Base-by-base conservation (phyloP, 129 eudicot species). In the Logfia minima region DNA sequence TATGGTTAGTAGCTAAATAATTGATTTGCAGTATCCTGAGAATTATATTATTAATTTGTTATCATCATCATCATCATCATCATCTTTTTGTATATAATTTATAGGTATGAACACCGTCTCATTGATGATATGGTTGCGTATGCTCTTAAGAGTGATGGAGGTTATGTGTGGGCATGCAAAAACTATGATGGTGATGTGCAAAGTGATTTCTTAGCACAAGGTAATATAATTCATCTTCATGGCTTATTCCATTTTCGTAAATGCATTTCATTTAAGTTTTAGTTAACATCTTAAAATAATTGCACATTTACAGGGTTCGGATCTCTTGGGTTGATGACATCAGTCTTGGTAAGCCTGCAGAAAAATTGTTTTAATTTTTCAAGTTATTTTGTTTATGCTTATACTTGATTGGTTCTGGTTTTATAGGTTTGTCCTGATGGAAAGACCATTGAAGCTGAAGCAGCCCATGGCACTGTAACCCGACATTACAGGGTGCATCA, bases 71-170 rank as follows among this genome's bases (percentile, higher is more conserved):
- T 41, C 71, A 22, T 10, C 66, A 65, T 55, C 18, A 21, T 41
- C 71, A 22, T 10, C 66, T 26, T 10, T 22, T 28, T 77, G 48
- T 77, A 23, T 71, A 62, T 48, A 18, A 85, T 67, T 51, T 61
- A 32, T 52, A 94, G 99, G 99, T 94, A 94, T 81, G 99, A 94
- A 72, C 99, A 94, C 85, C 99, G 99, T 75, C 93, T 94, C 26
- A 94, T 94, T 56, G 99, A 94, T 73, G 99, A 94, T 81, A 94
- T 94, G 99, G 99, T 94, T 87, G 99, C 99, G 32, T 94, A 91
- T 77, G 93, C 97, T 80, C 93, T 94, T 8, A 94, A 94, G 93
- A 94, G 97, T 56, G 99, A 91, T 29, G 99, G 99, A 68, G 99
- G 93, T 79, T 94, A 94, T 77, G 99, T 94, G 21, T 94, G 99